Evolutionary conservation across 257 asterid species (phyloP), one percentile per base, ranked within the genome.

Genomic region (Anisodus acutangulus): DNA sequence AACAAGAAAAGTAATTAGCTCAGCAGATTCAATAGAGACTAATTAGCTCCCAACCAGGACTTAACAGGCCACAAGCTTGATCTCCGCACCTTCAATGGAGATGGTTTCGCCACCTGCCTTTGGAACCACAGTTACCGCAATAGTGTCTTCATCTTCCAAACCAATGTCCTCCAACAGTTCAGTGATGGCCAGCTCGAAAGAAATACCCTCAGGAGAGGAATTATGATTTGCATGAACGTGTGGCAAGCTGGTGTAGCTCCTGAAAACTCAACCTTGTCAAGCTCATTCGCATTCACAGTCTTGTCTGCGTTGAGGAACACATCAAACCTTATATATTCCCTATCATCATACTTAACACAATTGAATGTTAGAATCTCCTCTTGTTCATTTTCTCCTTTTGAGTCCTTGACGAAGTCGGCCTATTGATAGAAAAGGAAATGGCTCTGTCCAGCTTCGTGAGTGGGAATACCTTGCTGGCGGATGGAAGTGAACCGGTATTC

Each of bases 261-360:
- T 0, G 91, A 91, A 26, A 84, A 90, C 89, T 89, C 92, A 0
- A 90, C 89, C 90, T 74, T 85, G 86, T 88, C 89, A 6, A 92
- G 68, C 78, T 87, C 87, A 7, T 8, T 6, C 2, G 89, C 82
- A 1, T 62, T 35, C 22, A 82, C 53, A 54, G 88, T 91, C 26
- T 90, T 93, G 53, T 90, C 93, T 17, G 86, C 95, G 85, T 92
- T 92, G 64, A 92, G 80, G 58, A 82, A 92, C 10, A 90, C 92
- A 16, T 92, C 93, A 41, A 92, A 90, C 85, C 90, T 89, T 1
- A 92, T 41, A 78, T 86, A 86, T 82, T 84, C 67, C 0, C 86
- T 80, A 0, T 88, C 11, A 26, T 92, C 92, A 0, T 85, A 55
- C 0, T 63, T 57, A 0, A 92, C 66, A 11, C 86, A 39, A 0